Evolutionary conservation across 2,329 filamentous ascomycete species (phyloP).

Genomic region (Hypoxylon sp.): DNA sequence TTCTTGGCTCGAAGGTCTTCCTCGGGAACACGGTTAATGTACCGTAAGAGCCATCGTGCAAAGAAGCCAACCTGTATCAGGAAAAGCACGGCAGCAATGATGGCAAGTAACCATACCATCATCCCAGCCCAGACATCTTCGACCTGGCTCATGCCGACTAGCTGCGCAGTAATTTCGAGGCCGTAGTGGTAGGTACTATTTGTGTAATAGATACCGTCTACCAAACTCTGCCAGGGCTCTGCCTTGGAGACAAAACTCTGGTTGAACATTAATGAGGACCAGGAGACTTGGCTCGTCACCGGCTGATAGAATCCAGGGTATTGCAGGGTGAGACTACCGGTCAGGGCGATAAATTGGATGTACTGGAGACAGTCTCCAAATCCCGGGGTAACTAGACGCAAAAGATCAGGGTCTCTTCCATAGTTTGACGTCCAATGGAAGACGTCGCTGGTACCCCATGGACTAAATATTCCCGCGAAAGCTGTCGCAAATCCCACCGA

Average conservation of each 20-base stretch:
- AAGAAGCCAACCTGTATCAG: constrained; percentile 84
- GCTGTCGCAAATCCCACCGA: constrained; percentile 86
- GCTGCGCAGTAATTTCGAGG: constrained; percentile 82
- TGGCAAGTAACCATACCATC: constrained; percentile 89
- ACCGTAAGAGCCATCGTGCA: constrained; percentile 81
- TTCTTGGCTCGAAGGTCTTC: constrained; percentile 94
- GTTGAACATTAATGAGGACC: constrained; percentile 95
- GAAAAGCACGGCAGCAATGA: constrained; percentile 76
- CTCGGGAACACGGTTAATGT: constrained; percentile 78
- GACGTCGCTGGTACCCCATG: constrained; percentile 91
- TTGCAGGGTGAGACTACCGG: constrained; percentile 86
- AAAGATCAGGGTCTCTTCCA: constrained; percentile 90
- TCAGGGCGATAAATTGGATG: constrained; percentile 91
- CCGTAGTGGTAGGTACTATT: constrained; percentile 88
- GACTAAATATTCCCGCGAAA: constrained; percentile 88
- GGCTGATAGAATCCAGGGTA: constrained; percentile 98
- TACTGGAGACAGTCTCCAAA: constrained; percentile 98
- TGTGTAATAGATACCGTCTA: constrained; percentile 89
- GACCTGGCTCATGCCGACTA: constrained; percentile 82
- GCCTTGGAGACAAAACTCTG: constrained; percentile 84
- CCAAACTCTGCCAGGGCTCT: constrained; percentile 74
- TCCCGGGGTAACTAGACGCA: constrained; percentile 93
- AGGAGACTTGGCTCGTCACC: constrained; percentile 86
- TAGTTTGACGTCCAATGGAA: constrained; percentile 99
- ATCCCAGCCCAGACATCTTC: constrained; percentile 94